These are phyloP conservation scores for Gnomoniopsis sp. DNA, from an alignment of 2,329 filamentous ascomycete genomes.

Conservation along the genomic window DNA sequence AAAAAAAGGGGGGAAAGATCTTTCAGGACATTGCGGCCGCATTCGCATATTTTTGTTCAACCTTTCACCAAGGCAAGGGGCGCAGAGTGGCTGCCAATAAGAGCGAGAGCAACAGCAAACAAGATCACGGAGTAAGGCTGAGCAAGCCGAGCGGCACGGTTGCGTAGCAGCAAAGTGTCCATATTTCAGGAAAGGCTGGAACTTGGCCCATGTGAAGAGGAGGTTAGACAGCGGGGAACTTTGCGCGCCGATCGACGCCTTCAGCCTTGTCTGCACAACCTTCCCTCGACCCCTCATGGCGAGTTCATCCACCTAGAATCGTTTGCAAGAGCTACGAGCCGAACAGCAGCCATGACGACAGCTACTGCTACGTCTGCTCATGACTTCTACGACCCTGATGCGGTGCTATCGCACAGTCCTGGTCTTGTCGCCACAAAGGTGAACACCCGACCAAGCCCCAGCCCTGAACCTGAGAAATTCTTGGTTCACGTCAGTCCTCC, in stretches of 20 bases:
- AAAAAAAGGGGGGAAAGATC: neutral
- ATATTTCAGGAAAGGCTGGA: neutral
- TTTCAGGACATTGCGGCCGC: neutral
- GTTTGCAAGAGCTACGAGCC: constrained; percentile 27
- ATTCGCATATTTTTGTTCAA: neutral
- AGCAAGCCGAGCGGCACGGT: neutral
- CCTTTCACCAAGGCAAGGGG: neutral
- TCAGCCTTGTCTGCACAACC: constrained; percentile 6
- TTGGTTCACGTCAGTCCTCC: constrained; percentile 41
- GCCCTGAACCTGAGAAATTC: constrained; percentile 44
- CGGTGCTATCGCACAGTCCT: constrained; percentile 39
- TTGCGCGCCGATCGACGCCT: constrained; percentile 9
- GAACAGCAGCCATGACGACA: constrained; percentile 37
- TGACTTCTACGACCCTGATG: constrained; percentile 43
- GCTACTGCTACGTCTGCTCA: constrained; percentile 32
- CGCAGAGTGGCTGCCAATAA: neutral
- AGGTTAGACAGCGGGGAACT: neutral
- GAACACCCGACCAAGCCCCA: constrained; percentile 48
- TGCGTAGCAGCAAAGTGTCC: neutral
- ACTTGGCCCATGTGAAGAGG: neutral
- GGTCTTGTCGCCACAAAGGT: constrained; percentile 34
- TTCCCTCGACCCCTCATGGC: constrained; percentile 26
- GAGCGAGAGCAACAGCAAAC: neutral
- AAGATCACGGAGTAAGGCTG: neutral
- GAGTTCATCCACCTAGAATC: constrained; percentile 24